Evolutionary conservation across 768 basidiomycete species (phyloP), one percentile per base, ranked within the genome.

Genomic region (Xerocomellus intermedius): DNA sequence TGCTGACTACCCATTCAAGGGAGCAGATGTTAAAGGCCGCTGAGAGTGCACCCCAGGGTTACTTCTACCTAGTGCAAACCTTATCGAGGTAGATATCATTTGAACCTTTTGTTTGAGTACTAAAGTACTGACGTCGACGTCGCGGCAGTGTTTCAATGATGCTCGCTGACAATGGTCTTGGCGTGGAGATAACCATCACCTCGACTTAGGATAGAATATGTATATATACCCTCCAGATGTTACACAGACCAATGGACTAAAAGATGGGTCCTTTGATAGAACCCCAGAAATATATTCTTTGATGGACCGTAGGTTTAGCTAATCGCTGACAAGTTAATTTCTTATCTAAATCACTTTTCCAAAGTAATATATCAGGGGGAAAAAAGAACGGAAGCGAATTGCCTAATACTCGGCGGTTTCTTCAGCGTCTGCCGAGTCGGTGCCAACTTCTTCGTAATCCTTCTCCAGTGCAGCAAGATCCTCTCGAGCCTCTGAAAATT

Each of bases 401-500:
- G 33, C 63, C 69, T 77, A 84, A 60, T 82, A 82, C 62, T 83
- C 82, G 45, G 59, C 60, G 52, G 71, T 79, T 64, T 79, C 87
- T 69, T 88, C 88, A 60, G 72, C 81, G 58, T 89, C 88, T 51
- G 80, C 86, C 30, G 87, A 87, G 71, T 89, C 88, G 45, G 80
- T 85, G 54, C 87, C 87, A 60, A 89, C 92, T 74, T 96, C 91
- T 71, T 94, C 91, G 67, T 93, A 94, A 71, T 94, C 93, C 72
- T 91, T 95, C 77, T 98, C 95, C 55, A 98, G 84, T 8, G 96
- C 96, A 41, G 96, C 96, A 58, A 98, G 86, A 76, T 98, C 96
- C 73, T 98, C 96, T 64, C 95, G 89, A 43, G 96, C 96, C 76
- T 97, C 95, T 44, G 93, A 94, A 77, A 98, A 98, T 77, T 98